A percentile compares a stretch with the other conserved stretches of the same genome.
These are phyloP conservation scores for Cadophora gregata DNA, from an alignment of 2,329 filamentous ascomycete genomes.

Conservation along the genomic window DNA sequence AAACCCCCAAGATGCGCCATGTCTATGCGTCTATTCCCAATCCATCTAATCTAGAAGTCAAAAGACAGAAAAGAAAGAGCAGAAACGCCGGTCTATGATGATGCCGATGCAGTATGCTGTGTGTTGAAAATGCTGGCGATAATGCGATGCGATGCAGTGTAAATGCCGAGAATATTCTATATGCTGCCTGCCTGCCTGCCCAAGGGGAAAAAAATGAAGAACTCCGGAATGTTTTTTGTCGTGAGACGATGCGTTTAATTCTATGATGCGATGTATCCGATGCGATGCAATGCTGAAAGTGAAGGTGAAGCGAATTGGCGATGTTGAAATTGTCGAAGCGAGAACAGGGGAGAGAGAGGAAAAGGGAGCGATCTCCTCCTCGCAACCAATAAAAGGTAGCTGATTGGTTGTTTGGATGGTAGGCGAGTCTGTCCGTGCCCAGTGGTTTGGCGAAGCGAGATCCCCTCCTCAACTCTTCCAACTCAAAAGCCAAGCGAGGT, in stretches of 20 bases:
- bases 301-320: not conserved
- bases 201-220: not conserved
- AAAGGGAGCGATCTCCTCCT: not conserved
- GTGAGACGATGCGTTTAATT: slow-evolving; percentile 24
- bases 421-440: not conserved
- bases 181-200: too few relatives aligned
- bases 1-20: slow-evolving; percentile 11
- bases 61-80: too few relatives aligned
- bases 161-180: slow-evolving; percentile 1
- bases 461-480: not conserved
- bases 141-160: not conserved
- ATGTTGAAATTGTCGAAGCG: not conserved
- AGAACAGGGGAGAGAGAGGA: not conserved
- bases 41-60: slow-evolving; percentile 9
- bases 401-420: not conserved
- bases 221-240: slow-evolving; percentile 19
- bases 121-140: not conserved
- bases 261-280: not conserved
- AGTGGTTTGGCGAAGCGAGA: not conserved
- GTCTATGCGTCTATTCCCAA: slow-evolving; percentile 7
- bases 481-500: not conserved
- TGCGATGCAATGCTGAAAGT: not conserved
- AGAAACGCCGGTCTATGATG: slow-evolving; percentile 16
- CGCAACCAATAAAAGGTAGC: not conserved
- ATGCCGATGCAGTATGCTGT: not conserved